Evolutionary conservation across 441 rosid species (phyloP).

Genomic region (Gossypium laxum): DNA sequence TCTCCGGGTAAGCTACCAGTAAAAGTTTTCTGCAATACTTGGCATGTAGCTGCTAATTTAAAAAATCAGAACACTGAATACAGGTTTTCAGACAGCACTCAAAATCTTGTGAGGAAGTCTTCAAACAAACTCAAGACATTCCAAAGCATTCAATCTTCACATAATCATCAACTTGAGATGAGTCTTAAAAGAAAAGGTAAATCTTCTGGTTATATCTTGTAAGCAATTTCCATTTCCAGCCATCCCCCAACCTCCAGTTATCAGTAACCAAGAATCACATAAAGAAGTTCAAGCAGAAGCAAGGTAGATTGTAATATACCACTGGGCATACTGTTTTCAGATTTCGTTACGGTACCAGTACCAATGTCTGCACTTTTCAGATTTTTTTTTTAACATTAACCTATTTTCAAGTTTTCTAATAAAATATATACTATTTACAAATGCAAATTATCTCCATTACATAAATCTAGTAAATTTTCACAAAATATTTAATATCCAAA

Average conservation of each 20-base stretch:
- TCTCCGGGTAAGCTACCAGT: not conserved
- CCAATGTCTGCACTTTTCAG: no score
- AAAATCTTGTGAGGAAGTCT: not conserved
- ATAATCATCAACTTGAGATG: not conserved
- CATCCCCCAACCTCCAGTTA: not conserved
- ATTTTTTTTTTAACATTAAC: no score
- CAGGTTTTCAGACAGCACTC: conserved; percentile 10
- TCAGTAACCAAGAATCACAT: no score
- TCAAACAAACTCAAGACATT: not conserved
- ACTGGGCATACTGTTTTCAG: no score
- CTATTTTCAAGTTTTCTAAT: no score
- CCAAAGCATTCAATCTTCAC: not conserved
- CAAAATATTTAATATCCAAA: no score
- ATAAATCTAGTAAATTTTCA: no score
- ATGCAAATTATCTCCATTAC: no score
- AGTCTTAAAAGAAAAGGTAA: not conserved
- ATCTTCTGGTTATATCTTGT: not conserved
- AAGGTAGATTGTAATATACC: no score
- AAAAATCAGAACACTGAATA: not conserved
- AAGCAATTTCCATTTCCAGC: not conserved
- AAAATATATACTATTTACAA: no score
- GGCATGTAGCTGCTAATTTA: not conserved
- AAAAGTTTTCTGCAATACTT: not conserved
- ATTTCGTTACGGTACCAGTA: no score
- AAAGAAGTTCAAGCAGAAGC: no score